Percentiles rank a stretch among this genome's conserved stretches.
These are phyloP conservation scores for Cladobotryum protrusum DNA, from an alignment of 2,329 filamentous ascomycete species.

Conservation along the genomic window DNA sequence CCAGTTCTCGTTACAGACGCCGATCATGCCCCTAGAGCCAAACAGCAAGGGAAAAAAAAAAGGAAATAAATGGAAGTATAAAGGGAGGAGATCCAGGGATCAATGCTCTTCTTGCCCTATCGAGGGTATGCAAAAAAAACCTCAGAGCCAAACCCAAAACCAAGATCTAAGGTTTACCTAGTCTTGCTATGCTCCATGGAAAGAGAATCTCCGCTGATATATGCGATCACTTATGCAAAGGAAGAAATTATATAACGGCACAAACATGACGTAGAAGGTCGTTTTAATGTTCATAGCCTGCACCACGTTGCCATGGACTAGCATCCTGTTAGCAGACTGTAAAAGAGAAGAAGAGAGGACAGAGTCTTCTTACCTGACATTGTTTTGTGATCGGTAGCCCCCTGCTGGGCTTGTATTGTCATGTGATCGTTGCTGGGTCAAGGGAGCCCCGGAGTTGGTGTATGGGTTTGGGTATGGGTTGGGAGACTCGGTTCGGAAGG, in stretches of 20 bases:
- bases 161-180: neutral
- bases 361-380: slow-evolving; percentile 29
- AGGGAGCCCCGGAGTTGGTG: slow-evolving; percentile 12
- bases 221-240: neutral
- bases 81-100: neutral
- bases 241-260: neutral
- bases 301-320: slow-evolving; percentile 41
- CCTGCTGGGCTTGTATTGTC: slow-evolving; percentile 29
- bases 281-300: slow-evolving; percentile 34
- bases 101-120: neutral
- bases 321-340: slow-evolving; percentile 14
- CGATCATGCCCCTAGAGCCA: neutral
- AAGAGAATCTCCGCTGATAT: neutral
- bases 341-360: neutral
- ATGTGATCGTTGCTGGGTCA: slow-evolving; percentile 24
- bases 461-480: slow-evolving; percentile 34
- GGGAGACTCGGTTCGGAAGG: slow-evolving; percentile 29
- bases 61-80: neutral
- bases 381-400: slow-evolving; percentile 32
- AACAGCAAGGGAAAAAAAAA: neutral
- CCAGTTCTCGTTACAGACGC: neutral
- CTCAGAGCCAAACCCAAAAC: neutral
- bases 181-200: neutral
- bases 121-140: neutral
- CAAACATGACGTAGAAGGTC: neutral